Conservation (phyloP, 1,284 basidiomycete species). For the Pseudomicrostroma phylloplanum region DNA sequence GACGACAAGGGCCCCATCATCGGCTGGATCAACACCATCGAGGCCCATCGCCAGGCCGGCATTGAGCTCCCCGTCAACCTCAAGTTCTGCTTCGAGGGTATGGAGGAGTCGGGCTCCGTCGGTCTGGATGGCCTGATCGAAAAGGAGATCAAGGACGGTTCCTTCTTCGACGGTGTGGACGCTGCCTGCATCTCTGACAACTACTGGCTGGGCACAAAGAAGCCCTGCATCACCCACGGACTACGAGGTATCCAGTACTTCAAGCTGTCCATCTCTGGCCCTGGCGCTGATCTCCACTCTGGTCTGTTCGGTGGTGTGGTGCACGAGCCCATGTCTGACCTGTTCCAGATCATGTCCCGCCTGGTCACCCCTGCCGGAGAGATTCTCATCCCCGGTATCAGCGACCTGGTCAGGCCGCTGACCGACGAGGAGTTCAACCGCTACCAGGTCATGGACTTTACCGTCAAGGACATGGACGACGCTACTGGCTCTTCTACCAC, state of each 20-base stretch:
- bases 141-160: conserved; percentile 62
- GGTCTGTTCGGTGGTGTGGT: conserved; percentile 55
- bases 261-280: conserved; percentile 75
- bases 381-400: conserved; percentile 84
- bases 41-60: conserved; percentile 70
- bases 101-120: conserved; percentile 94
- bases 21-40: conserved; percentile 90
- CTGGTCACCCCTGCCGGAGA: conserved; percentile 76
- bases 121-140: conserved; percentile 85
- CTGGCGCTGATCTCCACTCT: conserved; percentile 83
- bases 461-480: conserved; percentile 65
- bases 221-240: conserved; percentile 52
- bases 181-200: conserved; percentile 76
- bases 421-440: conserved; percentile 68
- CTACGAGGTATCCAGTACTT: conserved; percentile 81
- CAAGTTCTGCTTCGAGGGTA: conserved; percentile 87
- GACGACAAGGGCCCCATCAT: conserved; percentile 54
- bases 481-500: conserved; percentile 73
- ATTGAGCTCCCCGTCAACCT: conserved; percentile 86
- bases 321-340: conserved; percentile 61
- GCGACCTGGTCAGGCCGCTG: conserved; percentile 74
- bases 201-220: conserved; percentile 51
- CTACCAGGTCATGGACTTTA: conserved; percentile 52
- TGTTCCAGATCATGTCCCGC: conserved; percentile 60
- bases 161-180: conserved; percentile 84